Base-by-base conservation (phyloP, 1,284 basidiomycete species). In the Ustilago hordei region DNA sequence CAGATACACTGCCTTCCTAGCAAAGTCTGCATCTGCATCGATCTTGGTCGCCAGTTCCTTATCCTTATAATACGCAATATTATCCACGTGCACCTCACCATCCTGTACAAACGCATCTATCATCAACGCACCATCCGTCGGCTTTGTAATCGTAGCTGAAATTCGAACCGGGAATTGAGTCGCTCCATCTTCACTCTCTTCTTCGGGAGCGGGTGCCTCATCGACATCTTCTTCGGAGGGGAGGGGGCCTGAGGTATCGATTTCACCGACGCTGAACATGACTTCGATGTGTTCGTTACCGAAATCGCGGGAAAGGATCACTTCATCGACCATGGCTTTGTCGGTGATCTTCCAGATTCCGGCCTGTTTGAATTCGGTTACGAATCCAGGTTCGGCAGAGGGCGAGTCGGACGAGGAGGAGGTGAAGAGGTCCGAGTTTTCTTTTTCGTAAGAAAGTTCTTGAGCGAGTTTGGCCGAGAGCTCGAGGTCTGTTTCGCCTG, bases 11-110 rank as follows among this genome's bases (percentile, higher is more conserved):
- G 93, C 94, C 50, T 95, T 91, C 60, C 95, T 91, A 85, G 92
- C 92, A 93, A 93, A 98, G 88, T 98, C 95, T 13, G 93, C 93
- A 76, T 98, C 95, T 8, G 93, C 92, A 23, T 91, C 93, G 76
- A 94, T 87, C 38, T 92, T 91, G 11, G 91, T 92, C 15, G 92
- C 95, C 39, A 94, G 82, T 82, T 90, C 89, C 36, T 88, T 87
- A 78, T 94, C 92, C 19, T 89, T 87, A 88, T 96, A 97, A 89
- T 89, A 96, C 4, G 94, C 91, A 71, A 96, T 90, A 87, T 95
- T 96, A 87, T 98, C 95, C 73, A 96, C 89, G 36, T 92, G 88
- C 86, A 98, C 95, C 12, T 91, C 88, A 60, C 94, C 94, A 67
- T 95, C 83, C 47, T 81, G 93, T 83, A 79, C 85, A 55, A 80